phyloP scores from a whole-genome alignment of 805 yeast species.

The Pichia membranifaciens region DNA sequence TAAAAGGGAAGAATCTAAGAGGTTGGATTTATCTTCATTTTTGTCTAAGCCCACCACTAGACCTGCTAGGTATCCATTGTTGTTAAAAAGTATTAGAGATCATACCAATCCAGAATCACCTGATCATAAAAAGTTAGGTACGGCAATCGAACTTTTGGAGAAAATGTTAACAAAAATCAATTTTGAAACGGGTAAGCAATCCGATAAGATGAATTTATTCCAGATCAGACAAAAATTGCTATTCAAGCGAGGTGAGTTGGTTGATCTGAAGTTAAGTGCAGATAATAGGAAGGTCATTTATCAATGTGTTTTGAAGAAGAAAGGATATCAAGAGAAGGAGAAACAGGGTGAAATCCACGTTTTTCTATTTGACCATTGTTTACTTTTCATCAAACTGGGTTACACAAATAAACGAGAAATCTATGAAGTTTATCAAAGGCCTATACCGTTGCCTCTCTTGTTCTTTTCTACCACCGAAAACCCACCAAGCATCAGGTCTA shows the following conservation, averaged over 20 bases:
- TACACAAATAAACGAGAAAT: constrained; percentile 86
- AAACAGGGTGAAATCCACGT: constrained; percentile 76
- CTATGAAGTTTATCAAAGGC: constrained; percentile 83
- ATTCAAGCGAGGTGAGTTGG: constrained; percentile 75
- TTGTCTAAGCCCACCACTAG: constrained; percentile 93
- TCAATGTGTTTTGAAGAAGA: constrained; percentile 68
- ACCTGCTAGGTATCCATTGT: constrained; percentile 87
- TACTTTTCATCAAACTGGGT: constrained; percentile 80
- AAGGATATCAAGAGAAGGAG: constrained; percentile 63
- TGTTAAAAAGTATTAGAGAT: constrained; percentile 77
- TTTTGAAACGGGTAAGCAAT: constrained; percentile 86
- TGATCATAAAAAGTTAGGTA: constrained; percentile 61
- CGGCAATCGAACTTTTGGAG: constrained; percentile 70
- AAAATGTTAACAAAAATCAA: constrained; percentile 74
- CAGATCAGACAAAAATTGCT: constrained; percentile 80
- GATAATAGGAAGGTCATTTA: constrained; percentile 75
- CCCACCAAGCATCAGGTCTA: constrained; percentile 52
- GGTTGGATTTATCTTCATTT: constrained; percentile 88
- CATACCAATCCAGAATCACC: constrained; percentile 71
- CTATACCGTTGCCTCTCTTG: constrained; percentile 73
- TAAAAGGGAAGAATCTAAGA: constrained; percentile 75
- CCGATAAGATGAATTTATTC: constrained; percentile 85
- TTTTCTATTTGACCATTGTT: constrained; percentile 81
- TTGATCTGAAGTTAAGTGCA: constrained; percentile 77
- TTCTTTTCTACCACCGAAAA: constrained; percentile 76